phyloP scores from a whole-genome alignment of 1,139 yeast species.

The Scheffersomyces quercinus region DNA sequence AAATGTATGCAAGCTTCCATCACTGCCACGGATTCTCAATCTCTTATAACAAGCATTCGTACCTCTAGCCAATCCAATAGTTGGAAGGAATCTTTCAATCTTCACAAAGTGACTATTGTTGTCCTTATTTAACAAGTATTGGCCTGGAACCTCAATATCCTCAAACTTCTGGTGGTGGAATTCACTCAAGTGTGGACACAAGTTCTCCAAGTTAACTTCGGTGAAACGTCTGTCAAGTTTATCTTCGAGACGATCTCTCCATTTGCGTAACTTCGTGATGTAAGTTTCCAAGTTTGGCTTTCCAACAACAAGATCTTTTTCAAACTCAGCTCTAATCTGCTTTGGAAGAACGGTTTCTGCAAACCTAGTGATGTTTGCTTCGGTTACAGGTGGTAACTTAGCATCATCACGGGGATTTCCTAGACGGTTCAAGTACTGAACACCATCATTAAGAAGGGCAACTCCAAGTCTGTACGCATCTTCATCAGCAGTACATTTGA shows the following conservation, averaged over 20 bases:
- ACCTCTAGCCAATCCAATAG: conserved; percentile 85
- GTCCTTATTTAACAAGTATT: conserved; percentile 81
- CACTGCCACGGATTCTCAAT: conserved; percentile 87
- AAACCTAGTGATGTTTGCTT: conserved; percentile 82
- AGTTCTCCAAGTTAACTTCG: conserved; percentile 78
- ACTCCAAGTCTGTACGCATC: conserved; percentile 93
- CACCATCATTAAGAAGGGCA: conserved; percentile 90
- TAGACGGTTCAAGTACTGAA: conserved; percentile 79
- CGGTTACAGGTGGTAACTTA: conserved; percentile 87
- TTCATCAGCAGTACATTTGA: conserved; percentile 93
- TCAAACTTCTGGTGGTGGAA: conserved; percentile 98
- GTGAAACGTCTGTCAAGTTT: conserved; percentile 82
- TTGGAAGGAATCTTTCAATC: conserved; percentile 89
- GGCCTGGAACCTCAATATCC: conserved; percentile 97
- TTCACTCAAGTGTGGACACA: conserved; percentile 93
- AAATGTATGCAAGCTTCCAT: conserved; percentile 88
- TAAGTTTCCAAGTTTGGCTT: conserved; percentile 91
- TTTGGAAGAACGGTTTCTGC: conserved; percentile 93
- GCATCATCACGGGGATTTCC: conserved; percentile 88
- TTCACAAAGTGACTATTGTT: conserved; percentile 85
- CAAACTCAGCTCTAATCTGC: conserved; percentile 87
- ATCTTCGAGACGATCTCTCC: conserved; percentile 93
- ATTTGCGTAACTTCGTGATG: conserved; percentile 76
- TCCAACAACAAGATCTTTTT: conserved; percentile 82
- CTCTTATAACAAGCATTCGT: conserved; percentile 92